A percentile compares a stretch with the other conserved stretches of the same genome.
Conservation (phyloP, 228 moss, liverwort and hornwort species). For the Sphagnum fallax region DNA sequence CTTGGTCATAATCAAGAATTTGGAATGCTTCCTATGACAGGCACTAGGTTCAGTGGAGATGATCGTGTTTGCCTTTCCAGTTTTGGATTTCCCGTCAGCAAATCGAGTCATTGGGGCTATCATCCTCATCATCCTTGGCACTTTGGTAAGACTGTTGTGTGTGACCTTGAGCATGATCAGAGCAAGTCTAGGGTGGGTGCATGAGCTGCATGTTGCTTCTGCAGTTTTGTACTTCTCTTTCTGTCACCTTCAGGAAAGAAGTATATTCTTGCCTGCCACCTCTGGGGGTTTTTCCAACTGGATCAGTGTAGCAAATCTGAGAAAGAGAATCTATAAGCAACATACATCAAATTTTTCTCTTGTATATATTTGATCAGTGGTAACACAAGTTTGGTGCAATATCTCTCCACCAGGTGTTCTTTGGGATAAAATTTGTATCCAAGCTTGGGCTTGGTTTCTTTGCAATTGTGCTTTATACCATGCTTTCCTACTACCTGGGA, state of each 20-base stretch:
- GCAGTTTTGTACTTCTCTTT: not conserved
- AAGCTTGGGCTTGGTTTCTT: conserved; percentile 78
- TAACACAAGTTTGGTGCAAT: too few species aligned
- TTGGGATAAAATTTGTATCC: conserved; percentile 83
- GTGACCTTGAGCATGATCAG: not conserved
- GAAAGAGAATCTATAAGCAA: too few species aligned
- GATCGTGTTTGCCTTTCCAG: conserved; percentile 72
- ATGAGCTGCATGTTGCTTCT: too few species aligned
- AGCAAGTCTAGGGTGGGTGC: too few species aligned
- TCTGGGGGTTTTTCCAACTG: too few species aligned
- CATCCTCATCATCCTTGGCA: conserved; percentile 47
- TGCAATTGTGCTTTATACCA: conserved; percentile 67
- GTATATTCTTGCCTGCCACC: too few species aligned
- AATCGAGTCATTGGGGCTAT: conserved; percentile 72
- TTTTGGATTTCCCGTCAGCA: conserved; percentile 45
- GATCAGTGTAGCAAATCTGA: too few species aligned
- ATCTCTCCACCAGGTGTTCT: conserved; percentile 55
- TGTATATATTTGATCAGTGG: too few species aligned
- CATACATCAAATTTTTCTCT: too few species aligned
- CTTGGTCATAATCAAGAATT: too few species aligned
- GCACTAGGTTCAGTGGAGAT: conserved; percentile 89
- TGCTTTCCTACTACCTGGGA: conserved; percentile 82
- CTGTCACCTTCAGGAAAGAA: too few species aligned
- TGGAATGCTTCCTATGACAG: conserved; percentile 15
- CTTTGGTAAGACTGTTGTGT: conserved; percentile 34